Evolutionary conservation across 768 basidiomycete genomes (phyloP), one percentile per base, ranked within the genome.

Genomic region (Coprinopsis cinerea): DNA sequence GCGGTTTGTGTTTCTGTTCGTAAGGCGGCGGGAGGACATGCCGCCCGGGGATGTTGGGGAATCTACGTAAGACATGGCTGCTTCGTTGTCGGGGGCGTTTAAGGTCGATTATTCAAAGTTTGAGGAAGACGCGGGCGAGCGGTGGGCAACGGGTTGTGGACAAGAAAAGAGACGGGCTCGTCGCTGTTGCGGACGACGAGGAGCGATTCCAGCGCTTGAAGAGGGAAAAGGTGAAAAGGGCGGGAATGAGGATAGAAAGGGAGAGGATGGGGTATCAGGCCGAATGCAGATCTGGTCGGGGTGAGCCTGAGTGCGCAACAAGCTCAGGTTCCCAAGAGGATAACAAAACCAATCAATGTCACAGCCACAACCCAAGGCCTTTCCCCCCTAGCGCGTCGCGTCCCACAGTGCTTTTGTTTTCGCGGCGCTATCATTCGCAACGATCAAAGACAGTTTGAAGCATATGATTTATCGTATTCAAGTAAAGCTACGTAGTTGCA

Each of bases 1-100:
- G 51, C 94, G 85, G 71, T 96, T 95, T 57, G 91, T 94, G 66
- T 92, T 96, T 65, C 94, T 74, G 74, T 92, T 92, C 28, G 89
- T 90, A 62, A 89, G 76, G 25, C 90, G 78, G 58, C 88, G 81
- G 55, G 79, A 70, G 54, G 83, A 84, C 61, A 83, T 75, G 59
- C 79, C 74, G 54, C 74, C 76, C 45, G 87, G 81, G 23, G 86
- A 84, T 44, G 71, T 67, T 34, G 84, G 74, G 51, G 75, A 71
- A 52, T 83, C 82, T 56, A 70, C 62, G 61, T 79, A 87, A 62
- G 85, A 76, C 82, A 81, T 83, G 63, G 58, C 61, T 57, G 63
- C 67, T 37, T 45, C 52, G 61, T 63, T 49, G 58, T 60, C 41
- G 57, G 53, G 56, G 55, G 46, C 56, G 55, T 44, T 54, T 49